Conservation (phyloP, 495 filamentous ascomycete genomes). For the Echria macrotheca region DNA sequence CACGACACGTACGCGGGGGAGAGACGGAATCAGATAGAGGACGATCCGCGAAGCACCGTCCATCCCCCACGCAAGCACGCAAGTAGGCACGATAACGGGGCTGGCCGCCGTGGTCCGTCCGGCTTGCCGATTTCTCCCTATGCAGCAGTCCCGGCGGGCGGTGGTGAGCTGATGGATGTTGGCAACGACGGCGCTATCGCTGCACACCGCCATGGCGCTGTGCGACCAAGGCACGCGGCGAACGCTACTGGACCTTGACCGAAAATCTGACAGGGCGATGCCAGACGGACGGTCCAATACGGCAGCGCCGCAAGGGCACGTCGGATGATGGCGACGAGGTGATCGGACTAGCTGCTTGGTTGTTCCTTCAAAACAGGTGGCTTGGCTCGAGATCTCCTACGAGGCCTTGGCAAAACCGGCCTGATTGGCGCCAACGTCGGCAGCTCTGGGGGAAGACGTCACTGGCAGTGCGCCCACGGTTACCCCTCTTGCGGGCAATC, state of each 20-base stretch:
- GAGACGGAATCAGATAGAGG: not conserved
- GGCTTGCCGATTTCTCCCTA: constrained; percentile 18
- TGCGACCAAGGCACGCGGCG: not conserved
- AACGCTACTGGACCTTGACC: constrained; percentile 6
- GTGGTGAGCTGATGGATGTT: constrained; percentile 10
- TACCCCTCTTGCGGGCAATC: constrained; percentile 16
- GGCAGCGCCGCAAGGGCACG: not conserved
- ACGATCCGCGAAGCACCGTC: no score
- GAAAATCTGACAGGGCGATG: constrained; percentile 5
- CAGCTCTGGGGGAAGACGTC: constrained; percentile 18
- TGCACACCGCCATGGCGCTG: constrained; percentile 9
- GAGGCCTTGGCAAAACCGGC: constrained; percentile 6
- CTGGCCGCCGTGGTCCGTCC: not conserved
- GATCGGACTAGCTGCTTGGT: constrained; percentile 1
- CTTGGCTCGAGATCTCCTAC: constrained; percentile 16
- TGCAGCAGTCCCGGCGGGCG: constrained; percentile 6
- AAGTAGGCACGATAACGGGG: no score
- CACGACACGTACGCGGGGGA: not conserved
- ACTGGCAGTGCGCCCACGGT: constrained; percentile 16
- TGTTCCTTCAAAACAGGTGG: not conserved
- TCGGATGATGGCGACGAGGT: constrained; percentile 10
- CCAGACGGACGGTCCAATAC: constrained; percentile 6
- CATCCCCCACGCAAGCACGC: constrained; percentile 20
- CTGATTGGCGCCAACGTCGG: constrained; percentile 12
- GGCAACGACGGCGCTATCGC: no score